Evolutionary conservation across 176 grass and related monocot species (phyloP).

Genomic region (Eragrostis nindensis): DNA sequence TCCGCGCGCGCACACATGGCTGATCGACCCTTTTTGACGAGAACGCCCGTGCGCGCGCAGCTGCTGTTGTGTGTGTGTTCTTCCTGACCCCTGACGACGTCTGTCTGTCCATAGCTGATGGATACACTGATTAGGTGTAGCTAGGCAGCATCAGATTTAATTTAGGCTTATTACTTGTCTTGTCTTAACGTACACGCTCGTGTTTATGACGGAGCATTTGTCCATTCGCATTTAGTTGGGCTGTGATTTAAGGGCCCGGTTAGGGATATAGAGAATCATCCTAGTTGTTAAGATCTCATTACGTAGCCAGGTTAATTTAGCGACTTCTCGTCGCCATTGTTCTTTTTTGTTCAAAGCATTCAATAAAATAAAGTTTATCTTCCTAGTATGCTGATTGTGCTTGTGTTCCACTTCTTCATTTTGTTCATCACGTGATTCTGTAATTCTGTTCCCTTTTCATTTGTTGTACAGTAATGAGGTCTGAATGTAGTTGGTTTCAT

Average conservation of each 20-base stretch:
- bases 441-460: neutral
- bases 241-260: neutral
- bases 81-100: constrained; percentile 40
- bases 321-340: neutral
- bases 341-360: neutral
- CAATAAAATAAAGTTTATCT: constrained; percentile 26
- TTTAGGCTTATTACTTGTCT: neutral
- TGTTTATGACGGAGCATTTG: constrained; percentile 22
- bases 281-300: neutral
- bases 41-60: constrained; percentile 21
- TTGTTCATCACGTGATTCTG: neutral
- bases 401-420: neutral
- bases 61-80: constrained; percentile 9
- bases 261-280: neutral
- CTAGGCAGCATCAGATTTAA: constrained; percentile 5
- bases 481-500: neutral
- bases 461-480: neutral
- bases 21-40: constrained; percentile 21
- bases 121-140: neutral
- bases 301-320: neutral
- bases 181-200: neutral
- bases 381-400: neutral
- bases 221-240: neutral
- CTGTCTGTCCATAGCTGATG: constrained; percentile 22
- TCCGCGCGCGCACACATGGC: constrained; percentile 12